phyloP scores from a whole-genome alignment of 495 filamentous ascomycete species.

The Podospora tetraspora region DNA sequence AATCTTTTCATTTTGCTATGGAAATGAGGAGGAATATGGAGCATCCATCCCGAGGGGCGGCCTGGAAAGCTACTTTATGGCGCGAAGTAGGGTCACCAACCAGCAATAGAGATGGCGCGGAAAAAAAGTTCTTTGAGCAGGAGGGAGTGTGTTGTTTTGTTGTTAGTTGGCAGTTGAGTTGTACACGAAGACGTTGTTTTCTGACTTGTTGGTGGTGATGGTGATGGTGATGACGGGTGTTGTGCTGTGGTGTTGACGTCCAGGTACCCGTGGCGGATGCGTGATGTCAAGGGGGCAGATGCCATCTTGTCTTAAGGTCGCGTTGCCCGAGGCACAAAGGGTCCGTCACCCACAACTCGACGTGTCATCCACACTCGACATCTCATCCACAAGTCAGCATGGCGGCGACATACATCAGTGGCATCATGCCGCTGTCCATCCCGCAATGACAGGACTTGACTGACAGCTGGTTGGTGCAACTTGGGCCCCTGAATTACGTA shows the following conservation, averaged over 20 bases:
- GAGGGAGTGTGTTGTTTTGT: neutral
- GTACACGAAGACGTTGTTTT: neutral
- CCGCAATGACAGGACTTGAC: neutral
- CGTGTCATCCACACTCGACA: neutral
- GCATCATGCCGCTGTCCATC: neutral
- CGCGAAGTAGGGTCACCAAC: slow-evolving; percentile 1
- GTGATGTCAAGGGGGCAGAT: neutral
- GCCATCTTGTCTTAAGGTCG: neutral
- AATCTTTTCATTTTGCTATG: slow-evolving; percentile 16
- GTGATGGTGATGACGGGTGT: neutral
- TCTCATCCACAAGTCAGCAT: neutral
- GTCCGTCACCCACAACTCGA: neutral
- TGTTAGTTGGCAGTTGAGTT: neutral
- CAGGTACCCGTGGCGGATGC: neutral
- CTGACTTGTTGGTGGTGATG: neutral
- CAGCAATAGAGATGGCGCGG: slow-evolving; percentile 11
- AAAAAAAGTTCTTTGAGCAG: neutral
- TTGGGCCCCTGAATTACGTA: neutral
- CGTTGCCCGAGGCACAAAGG: neutral
- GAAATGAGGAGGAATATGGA: slow-evolving; percentile 14
- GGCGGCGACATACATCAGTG: neutral
- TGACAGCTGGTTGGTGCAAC: neutral
- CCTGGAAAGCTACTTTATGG: neutral
- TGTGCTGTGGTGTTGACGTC: neutral
- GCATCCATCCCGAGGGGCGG: slow-evolving; percentile 9